Percentiles rank a stretch among this genome's conserved stretches.
phyloP scores from a whole-genome alignment of 1,139 yeast genomes.

The Groenewaldozyma sp. region DNA sequence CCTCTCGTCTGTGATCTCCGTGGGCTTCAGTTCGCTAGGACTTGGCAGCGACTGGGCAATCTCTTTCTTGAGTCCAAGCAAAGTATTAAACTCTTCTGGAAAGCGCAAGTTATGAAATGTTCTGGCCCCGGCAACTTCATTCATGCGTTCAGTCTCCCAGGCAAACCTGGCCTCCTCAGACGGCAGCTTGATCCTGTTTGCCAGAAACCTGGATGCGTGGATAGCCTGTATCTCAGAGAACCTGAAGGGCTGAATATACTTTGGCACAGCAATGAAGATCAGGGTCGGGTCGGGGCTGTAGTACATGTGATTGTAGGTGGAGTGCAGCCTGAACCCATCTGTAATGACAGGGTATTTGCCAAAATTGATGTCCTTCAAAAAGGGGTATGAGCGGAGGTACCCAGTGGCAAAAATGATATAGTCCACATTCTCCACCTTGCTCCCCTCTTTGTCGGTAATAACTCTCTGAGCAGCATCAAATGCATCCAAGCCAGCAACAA shows the following conservation, averaged over 20 bases:
- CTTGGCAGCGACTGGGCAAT: conserved; percentile 4
- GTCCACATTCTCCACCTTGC: conserved; percentile 33
- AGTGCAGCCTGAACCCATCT: conserved; percentile 39
- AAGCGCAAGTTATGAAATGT: conserved; percentile 10
- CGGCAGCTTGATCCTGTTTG: conserved; percentile 8
- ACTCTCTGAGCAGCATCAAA: conserved; percentile 8
- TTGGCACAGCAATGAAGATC: conserved; percentile 39
- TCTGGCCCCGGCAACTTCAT: conserved; percentile 5
- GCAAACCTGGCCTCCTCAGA: conserved; percentile 4
- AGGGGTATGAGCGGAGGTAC: conserved; percentile 43
- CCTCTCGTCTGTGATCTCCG: background rate
- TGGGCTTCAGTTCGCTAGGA: conserved; percentile 3
- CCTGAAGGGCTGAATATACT: conserved; percentile 7
- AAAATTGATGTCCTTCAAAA: conserved; percentile 20
- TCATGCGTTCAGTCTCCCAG: conserved; percentile 8
- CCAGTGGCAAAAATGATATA: conserved; percentile 58
- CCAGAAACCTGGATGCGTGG: conserved; percentile 9
- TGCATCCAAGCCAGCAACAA: conserved; percentile 9
- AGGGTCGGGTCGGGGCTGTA: conserved; percentile 48
- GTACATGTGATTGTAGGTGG: conserved; percentile 45
- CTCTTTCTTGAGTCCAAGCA: conserved; percentile 6
- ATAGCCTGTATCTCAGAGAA: conserved; percentile 7
- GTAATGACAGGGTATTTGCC: conserved; percentile 31
- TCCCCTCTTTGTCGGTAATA: conserved; percentile 13
- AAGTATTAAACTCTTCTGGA: conserved; percentile 10